Evolutionary conservation across 306 rosid species (phyloP).

Genomic region (Sicyos edulis): DNA sequence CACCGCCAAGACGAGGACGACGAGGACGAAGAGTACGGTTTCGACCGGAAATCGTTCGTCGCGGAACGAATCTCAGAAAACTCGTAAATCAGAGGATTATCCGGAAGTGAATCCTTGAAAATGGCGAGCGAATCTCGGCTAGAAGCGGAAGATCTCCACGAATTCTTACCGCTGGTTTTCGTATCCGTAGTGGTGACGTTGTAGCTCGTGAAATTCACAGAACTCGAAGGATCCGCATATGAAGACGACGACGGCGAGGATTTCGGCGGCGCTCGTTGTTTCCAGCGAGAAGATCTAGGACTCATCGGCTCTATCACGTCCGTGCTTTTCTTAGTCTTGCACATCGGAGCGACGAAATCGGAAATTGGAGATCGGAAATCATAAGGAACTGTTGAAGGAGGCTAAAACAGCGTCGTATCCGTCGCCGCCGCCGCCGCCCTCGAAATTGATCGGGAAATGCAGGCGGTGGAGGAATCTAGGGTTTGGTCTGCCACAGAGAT

Average conservation of each 20-base stretch:
- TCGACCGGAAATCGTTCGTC: slow-evolving; percentile 39
- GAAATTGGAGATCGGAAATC: neutral
- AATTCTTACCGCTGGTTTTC: slow-evolving; percentile 32
- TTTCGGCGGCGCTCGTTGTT: slow-evolving; percentile 23
- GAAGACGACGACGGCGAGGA: slow-evolving; percentile 24
- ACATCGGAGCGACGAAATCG: slow-evolving; percentile 36
- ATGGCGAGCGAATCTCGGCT: slow-evolving; percentile 50
- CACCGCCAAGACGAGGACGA: slow-evolving; percentile 65
- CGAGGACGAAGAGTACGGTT: slow-evolving; percentile 49
- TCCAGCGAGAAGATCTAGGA: slow-evolving; percentile 7
- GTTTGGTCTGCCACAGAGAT: neutral
- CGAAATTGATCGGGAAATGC: neutral
- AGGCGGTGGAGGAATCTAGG: neutral
- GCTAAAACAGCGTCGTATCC: neutral
- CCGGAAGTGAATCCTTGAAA: slow-evolving; percentile 57
- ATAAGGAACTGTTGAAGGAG: no score
- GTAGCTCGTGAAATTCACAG: slow-evolving; percentile 17
- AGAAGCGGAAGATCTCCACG: slow-evolving; percentile 45
- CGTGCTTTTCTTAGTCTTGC: slow-evolving; percentile 55
- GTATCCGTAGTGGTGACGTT: slow-evolving; percentile 20
- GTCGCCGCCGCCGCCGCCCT: neutral
- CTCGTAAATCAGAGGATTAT: slow-evolving; percentile 57
- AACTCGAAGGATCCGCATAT: neutral
- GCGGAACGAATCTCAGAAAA: slow-evolving; percentile 63
- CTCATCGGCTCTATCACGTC: slow-evolving; percentile 40